phyloP scores from a whole-genome alignment of 352 stramenopile species.

The Peronosclerospora sorghi region DNA sequence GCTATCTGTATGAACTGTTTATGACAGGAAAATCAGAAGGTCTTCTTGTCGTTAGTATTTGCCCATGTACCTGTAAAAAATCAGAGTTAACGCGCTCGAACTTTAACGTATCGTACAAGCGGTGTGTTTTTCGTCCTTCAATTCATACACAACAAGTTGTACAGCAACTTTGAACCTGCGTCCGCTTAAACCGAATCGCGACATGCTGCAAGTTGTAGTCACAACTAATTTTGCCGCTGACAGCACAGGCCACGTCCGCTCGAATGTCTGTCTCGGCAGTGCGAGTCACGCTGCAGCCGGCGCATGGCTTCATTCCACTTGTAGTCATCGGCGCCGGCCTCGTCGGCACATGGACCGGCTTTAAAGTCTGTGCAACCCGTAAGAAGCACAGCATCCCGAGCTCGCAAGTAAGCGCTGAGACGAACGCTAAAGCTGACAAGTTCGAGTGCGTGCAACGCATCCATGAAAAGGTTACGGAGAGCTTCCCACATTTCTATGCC shows the following conservation, averaged over 20 bases:
- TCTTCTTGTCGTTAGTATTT: background rate
- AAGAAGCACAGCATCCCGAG: slow-evolving; percentile 58
- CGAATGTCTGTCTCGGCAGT: slow-evolving; percentile 33
- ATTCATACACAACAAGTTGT: too few relatives aligned
- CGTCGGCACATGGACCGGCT: slow-evolving; percentile 41
- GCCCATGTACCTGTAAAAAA: slow-evolving; percentile 3
- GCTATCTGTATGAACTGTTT: too few relatives aligned
- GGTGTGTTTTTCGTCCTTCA: too few relatives aligned
- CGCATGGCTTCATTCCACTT: slow-evolving; percentile 50
- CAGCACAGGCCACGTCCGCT: slow-evolving; percentile 10
- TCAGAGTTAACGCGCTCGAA: slow-evolving; percentile 1
- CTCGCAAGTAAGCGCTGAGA: slow-evolving; percentile 58
- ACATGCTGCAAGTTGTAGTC: slow-evolving; percentile 1
- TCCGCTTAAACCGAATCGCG: slow-evolving; percentile 1
- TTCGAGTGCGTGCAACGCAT: slow-evolving; percentile 82
- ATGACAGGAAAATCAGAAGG: background rate
- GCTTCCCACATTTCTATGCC: slow-evolving; percentile 27
- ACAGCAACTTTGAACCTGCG: background rate
- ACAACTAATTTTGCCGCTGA: slow-evolving; percentile 18
- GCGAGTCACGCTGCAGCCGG: slow-evolving; percentile 39
- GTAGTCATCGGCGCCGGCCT: slow-evolving; percentile 43
- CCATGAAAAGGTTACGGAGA: slow-evolving; percentile 79
- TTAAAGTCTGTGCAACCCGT: slow-evolving; percentile 46
- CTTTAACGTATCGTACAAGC: too few relatives aligned
- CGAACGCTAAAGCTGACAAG: slow-evolving; percentile 42